A percentile compares a stretch with the other conserved stretches of the same genome.
phyloP scores from a whole-genome alignment of 768 basidiomycete genomes.

The Russula emetica region DNA sequence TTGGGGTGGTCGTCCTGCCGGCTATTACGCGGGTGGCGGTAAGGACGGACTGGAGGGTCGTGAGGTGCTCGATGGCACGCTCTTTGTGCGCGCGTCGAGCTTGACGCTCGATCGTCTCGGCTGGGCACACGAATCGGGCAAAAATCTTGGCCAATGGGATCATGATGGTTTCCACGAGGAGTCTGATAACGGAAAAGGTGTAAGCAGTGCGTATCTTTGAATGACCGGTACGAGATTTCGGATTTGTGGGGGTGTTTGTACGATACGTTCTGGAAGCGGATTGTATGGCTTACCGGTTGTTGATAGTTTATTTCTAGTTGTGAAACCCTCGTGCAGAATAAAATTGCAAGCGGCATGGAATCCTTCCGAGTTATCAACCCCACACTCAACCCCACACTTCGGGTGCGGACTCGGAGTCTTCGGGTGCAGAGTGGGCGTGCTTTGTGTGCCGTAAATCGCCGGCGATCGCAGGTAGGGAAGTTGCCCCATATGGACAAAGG shows the following conservation, averaged over 20 bases:
- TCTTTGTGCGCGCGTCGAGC: slow-evolving; percentile 57
- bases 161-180: background rate
- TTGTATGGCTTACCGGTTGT: background rate
- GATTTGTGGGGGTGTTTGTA: background rate
- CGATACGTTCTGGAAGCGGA: background rate
- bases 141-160: slow-evolving; percentile 14
- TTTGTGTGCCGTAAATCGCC: no score
- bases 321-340: no score
- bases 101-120: slow-evolving; percentile 40
- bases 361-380: no score
- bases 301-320: background rate
- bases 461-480: no score
- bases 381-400: no score
- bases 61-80: slow-evolving; percentile 53
- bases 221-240: background rate
- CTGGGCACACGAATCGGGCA: slow-evolving; percentile 24
- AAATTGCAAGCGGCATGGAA: no score
- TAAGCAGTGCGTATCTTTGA: slow-evolving; percentile 3
- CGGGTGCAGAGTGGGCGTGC: no score
- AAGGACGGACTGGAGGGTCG: slow-evolving; percentile 42
- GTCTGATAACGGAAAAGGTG: background rate
- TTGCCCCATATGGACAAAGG: no score
- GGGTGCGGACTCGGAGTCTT: no score
- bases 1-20: slow-evolving; percentile 42
- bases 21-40: slow-evolving; percentile 32